Evolutionary conservation across 1,284 basidiomycete species (phyloP).

Genomic region (Cutaneotrichosporon arboriforme): DNA sequence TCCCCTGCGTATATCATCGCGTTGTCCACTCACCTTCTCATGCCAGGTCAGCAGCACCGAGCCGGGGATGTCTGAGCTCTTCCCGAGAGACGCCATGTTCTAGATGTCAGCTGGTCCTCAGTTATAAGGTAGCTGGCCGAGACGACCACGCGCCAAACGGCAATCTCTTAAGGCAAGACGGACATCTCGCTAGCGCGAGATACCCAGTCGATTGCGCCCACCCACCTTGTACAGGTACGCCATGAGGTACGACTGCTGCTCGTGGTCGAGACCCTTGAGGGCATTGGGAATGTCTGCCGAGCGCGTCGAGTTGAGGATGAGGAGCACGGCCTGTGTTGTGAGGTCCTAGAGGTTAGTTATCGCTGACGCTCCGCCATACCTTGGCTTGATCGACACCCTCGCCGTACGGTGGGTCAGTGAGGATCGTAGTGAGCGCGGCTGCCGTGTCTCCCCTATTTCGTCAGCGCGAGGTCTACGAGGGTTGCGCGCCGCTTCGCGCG

Average conservation of each 20-base stretch:
- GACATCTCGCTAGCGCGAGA: no score
- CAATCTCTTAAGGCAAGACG: no score
- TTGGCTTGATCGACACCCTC: constrained; percentile 80
- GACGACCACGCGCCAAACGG: no score
- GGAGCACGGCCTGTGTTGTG: constrained; percentile 77
- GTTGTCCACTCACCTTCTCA: constrained; percentile 67
- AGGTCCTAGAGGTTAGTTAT: constrained; percentile 54
- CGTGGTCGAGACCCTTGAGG: constrained; percentile 67
- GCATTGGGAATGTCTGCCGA: constrained; percentile 76
- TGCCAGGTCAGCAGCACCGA: constrained; percentile 92
- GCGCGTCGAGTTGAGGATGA: constrained; percentile 92
- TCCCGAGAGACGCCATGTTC: constrained; percentile 51
- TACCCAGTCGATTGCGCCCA: no score
- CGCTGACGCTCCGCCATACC: constrained; percentile 51
- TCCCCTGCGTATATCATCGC: no score
- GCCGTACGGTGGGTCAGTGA: constrained; percentile 78
- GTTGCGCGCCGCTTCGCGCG: not conserved
- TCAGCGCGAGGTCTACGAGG: not conserved
- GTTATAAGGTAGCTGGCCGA: no score
- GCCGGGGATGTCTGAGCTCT: constrained; percentile 79
- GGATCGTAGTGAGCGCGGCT: constrained; percentile 63
- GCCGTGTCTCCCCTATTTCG: constrained; percentile 63
- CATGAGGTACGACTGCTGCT: constrained; percentile 90
- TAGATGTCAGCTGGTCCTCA: constrained; percentile 4
- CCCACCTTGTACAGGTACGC: constrained; percentile 88